Evolutionary conservation across 169 alveolate genomes (phyloP), one percentile per base, ranked within the genome.

Genomic region (Babesia gibsoni): DNA sequence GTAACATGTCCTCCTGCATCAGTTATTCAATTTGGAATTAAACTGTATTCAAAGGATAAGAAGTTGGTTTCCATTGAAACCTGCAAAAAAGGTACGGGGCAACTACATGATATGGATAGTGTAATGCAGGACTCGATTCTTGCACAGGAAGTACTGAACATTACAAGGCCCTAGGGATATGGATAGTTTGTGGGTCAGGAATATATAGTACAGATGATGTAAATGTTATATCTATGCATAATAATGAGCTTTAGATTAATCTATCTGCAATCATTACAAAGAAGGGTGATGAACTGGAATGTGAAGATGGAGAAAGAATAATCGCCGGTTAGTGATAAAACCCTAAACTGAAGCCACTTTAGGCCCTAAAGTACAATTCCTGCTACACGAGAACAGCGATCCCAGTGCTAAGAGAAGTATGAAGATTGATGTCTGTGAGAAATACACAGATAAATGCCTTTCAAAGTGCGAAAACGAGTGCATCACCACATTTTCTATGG

Each of bases 1-100:
- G 59, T 27, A 22, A 18, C 53, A 35, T 77, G 86, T 25, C 86
- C 86, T 3, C 39, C 56, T 23, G 53, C 45, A 1, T n/a, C 69
- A n/a, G 1, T 53, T 35, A 39, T 77, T 18, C 82, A 77, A 27
- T 50, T 77, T 16, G 86, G 86, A 2, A 33, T 77, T 18, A 59
- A 48, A 33, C 8, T 77, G 12, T 36, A 36, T 25, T 52, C 67
- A 16, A 48, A 37, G 7, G 37, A 54, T 23, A 75, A 59, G 14
- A 36, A 29, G 4, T 30, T 77, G 20, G 2, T 48, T 4, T 8
- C 45, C 3, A 35, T 37, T 0, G 32, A 56, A 0, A 20, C 36
- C 2, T 77, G 86, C 52, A 63, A 37, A 56, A 45, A 59, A 14
- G 86, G 86, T 77, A 49, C 12, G 36, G 22, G 7, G 27, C 3